Conservation (phyloP, 1,139 yeast species). For the Sugiyamaella pinicola region DNA sequence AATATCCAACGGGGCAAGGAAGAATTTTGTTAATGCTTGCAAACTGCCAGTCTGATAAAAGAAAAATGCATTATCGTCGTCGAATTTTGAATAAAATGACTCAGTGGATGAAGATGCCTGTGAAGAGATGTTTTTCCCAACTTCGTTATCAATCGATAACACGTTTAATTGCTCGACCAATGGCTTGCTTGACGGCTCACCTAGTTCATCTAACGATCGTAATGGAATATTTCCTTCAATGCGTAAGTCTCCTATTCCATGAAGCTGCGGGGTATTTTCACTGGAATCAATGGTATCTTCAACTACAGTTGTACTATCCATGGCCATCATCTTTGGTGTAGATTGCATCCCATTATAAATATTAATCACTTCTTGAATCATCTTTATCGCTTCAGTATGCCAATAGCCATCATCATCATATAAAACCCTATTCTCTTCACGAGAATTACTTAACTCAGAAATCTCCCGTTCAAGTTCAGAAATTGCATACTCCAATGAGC, state of each 20-base stretch:
- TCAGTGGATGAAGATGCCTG: too few species aligned
- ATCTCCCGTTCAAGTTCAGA: conserved; percentile 62
- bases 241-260: conserved; percentile 23
- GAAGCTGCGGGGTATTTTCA: conserved; percentile 12
- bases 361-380: conserved; percentile 49
- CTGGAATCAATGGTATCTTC: neutral
- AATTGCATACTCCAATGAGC: conserved; percentile 56
- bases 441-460: conserved; percentile 49
- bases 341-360: conserved; percentile 34
- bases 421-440: conserved; percentile 58
- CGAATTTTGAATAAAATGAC: conserved; percentile 16
- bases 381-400: conserved; percentile 57
- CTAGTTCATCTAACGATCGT: conserved; percentile 11
- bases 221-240: conserved; percentile 27
- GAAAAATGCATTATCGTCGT: conserved; percentile 51
- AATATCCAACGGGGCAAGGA: conserved; percentile 77
- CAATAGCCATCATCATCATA: conserved; percentile 64
- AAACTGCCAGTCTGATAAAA: conserved; percentile 72
- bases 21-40: conserved; percentile 63
- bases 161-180: conserved; percentile 4
- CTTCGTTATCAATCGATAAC: neutral
- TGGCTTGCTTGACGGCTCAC: neutral
- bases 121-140: too few species aligned
- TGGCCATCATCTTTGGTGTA: neutral
- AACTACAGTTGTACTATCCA: neutral